Evolutionary conservation across 352 stramenopile genomes (phyloP).

Genomic region (Elongisporangium prolatum): DNA sequence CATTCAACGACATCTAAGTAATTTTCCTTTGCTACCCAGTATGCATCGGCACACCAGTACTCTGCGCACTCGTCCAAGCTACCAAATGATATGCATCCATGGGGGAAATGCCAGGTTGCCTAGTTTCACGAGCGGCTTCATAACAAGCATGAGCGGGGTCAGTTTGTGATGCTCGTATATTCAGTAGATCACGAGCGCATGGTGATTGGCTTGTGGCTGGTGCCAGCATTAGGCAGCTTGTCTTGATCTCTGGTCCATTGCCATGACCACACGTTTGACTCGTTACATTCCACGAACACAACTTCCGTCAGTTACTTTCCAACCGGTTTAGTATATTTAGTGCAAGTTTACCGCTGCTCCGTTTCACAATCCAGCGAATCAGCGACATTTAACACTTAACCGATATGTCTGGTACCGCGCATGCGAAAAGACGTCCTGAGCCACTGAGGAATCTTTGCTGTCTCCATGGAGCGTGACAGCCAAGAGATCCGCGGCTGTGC

Average conservation of each 20-base stretch:
- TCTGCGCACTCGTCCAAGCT: neutral
- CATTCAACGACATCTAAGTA: neutral
- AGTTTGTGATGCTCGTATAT: neutral
- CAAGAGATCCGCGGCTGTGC: slow-evolving; percentile 48
- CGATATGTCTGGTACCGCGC: neutral
- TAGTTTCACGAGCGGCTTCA: neutral
- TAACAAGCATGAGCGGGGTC: neutral
- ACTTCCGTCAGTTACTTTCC: too few species aligned
- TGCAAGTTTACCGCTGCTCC: neutral
- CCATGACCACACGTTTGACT: too few species aligned
- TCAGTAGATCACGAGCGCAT: neutral
- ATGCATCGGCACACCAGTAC: neutral
- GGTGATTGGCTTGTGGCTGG: too few species aligned
- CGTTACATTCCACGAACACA: too few species aligned
- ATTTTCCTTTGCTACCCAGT: neutral
- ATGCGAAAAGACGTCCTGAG: neutral
- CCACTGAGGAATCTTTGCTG: neutral
- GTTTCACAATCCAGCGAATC: neutral
- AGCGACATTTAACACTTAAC: neutral
- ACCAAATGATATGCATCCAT: neutral
- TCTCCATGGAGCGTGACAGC: slow-evolving; percentile 31
- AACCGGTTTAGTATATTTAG: neutral
- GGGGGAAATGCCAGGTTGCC: neutral
- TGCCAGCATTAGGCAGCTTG: too few species aligned
- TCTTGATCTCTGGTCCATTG: too few species aligned